Evolutionary conservation across 805 yeast genomes (phyloP).

Genomic region (Candida oleophila): DNA sequence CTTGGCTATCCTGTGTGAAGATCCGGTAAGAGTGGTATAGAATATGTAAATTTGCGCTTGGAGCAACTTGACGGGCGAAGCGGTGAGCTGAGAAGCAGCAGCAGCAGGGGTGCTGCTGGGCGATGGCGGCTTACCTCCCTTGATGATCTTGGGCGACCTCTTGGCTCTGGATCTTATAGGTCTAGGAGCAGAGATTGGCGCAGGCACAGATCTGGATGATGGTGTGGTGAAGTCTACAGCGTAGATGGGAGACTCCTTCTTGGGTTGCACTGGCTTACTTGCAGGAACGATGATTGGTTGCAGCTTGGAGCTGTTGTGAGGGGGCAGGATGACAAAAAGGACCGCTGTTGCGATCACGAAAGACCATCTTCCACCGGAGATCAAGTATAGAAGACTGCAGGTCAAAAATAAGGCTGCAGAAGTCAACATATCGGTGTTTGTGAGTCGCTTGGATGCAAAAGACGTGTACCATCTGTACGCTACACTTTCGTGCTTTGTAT

Average conservation of each 20-base stretch:
- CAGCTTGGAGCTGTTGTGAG: constrained; percentile 5
- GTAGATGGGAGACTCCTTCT: constrained; percentile 32
- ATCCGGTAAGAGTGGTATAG: constrained; percentile 84
- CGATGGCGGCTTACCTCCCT: constrained; percentile 29
- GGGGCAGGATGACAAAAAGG: constrained; percentile 10
- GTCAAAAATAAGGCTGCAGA: constrained; percentile 13
- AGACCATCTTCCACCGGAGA: constrained; percentile 45
- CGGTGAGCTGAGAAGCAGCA: constrained; percentile 34
- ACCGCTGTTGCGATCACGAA: constrained; percentile 22
- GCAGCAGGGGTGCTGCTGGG: constrained; percentile 11
- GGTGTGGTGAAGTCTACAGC: constrained; percentile 43
- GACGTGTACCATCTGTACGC: too few relatives aligned
- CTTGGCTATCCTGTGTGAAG: constrained; percentile 70
- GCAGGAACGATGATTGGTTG: background rate
- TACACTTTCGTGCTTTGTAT: too few relatives aligned
- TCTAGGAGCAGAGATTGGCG: constrained; percentile 18
- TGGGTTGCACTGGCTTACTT: constrained; percentile 5
- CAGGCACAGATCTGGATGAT: constrained; percentile 4
- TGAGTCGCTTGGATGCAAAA: too few relatives aligned
- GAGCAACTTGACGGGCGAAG: constrained; percentile 36
- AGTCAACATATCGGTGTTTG: background rate
- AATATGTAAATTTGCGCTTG: constrained; percentile 66
- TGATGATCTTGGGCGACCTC: constrained; percentile 43
- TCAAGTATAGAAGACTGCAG: constrained; percentile 28
- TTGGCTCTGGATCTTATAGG: constrained; percentile 20